A percentile compares a stretch with the other conserved stretches of the same genome.
These are phyloP conservation scores for Thymus quinquecostatus DNA, from an alignment of 257 asterid genomes.

Conservation along the genomic window DNA sequence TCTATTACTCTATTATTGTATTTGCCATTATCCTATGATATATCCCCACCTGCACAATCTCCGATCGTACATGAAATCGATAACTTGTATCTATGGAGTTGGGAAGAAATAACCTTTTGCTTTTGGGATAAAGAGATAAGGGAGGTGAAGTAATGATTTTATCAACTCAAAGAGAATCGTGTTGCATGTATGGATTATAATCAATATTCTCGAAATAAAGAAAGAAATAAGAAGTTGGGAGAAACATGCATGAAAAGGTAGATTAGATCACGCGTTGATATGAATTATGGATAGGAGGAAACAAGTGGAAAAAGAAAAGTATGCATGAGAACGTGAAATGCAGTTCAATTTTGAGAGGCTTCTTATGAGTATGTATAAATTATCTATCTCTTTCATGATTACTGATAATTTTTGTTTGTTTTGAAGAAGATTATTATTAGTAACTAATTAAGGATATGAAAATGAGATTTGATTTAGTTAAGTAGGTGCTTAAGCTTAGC, in stretches of 20 bases:
- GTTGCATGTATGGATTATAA: too few relatives aligned
- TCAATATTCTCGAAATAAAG: background rate
- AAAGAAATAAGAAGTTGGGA: background rate
- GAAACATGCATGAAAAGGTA: conserved; percentile 7
- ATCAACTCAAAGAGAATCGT: background rate
- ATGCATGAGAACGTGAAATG: conserved; percentile 34
- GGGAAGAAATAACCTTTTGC: background rate
- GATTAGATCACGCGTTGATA: conserved; percentile 28
- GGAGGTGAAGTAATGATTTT: background rate
- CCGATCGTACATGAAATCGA: background rate
- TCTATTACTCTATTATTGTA: conserved; percentile 5
- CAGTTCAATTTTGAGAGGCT: conserved; percentile 29
- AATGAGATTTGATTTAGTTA: background rate
- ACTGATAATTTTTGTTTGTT: too few relatives aligned
- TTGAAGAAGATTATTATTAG: too few relatives aligned
- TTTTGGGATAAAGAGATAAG: background rate
- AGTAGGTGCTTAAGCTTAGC: background rate
- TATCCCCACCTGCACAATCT: conserved; percentile 33
- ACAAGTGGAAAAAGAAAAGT: conserved; percentile 29
- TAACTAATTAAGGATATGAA: background rate
- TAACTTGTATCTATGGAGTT: too few relatives aligned
- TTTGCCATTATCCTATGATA: conserved; percentile 16
- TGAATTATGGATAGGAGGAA: background rate
- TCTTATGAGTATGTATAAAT: background rate
- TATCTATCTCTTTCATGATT: too few relatives aligned